Conservation (phyloP, 2,329 filamentous ascomycete genomes). For the Aspergillus ruber region DNA sequence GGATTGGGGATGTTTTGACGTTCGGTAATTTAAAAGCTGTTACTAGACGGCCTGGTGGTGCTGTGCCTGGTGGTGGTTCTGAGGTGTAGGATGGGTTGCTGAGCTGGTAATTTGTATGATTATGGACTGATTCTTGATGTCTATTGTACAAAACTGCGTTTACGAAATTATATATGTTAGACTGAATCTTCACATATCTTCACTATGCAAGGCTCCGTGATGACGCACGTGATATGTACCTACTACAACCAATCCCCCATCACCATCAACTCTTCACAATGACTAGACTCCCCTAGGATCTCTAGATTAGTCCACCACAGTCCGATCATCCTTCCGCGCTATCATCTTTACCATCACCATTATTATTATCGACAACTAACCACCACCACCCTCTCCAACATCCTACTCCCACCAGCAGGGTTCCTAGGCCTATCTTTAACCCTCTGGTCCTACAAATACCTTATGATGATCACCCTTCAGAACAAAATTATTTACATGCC, state of each 20-base stretch:
- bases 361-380: neutral
- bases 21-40: constrained; percentile 72
- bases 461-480: constrained; percentile 70
- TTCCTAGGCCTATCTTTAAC: constrained; percentile 60
- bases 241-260: neutral
- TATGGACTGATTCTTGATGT: neutral
- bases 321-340: neutral
- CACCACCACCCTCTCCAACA: constrained; percentile 30
- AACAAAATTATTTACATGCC: constrained; percentile 80
- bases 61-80: neutral
- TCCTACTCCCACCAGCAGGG: constrained; percentile 59
- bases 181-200: too few species aligned
- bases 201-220: neutral
- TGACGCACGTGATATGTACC: neutral
- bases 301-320: neutral
- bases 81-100: too few species aligned
- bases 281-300: neutral
- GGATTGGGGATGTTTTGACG: constrained; percentile 78
- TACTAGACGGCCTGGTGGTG: constrained; percentile 20
- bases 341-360: neutral
- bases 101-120: neutral
- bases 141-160: neutral
- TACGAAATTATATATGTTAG: neutral
- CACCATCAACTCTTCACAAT: neutral
- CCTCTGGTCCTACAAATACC: constrained; percentile 59